Base-by-base conservation (phyloP, 805 yeast species). In the Maudiozyma bulderi region DNA sequence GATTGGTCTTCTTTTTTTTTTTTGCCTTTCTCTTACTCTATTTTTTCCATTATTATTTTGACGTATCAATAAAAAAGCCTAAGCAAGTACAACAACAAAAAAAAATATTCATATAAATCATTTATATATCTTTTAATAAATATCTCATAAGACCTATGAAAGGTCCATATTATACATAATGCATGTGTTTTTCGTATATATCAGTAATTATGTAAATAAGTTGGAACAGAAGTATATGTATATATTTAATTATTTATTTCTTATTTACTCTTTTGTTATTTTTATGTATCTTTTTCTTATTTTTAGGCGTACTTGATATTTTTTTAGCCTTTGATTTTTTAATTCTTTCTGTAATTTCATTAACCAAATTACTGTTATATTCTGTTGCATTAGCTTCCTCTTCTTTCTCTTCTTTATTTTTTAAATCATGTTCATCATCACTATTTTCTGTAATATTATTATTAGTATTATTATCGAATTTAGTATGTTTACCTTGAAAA, bases 401-500 rank as follows among this genome's bases (percentile, higher is more conserved):
- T 4, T 40, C 43, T 10, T n/a, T 30, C 8, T 33, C 33, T 14
- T 43, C 45, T 30, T n/a, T n/a, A 20, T 42, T 30, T 10, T 13
- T n/a, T 5, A 26, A 8, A 6, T 43, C 40, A 30, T 33, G n/a
- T 29, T 11, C 33, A 34, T 49, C 48, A 6, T 55, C 51, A 15
- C 65, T 69, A 3, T 58, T 60, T 33, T 48, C 48, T 3, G 55
- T 50, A 20, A 3, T 20, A 4, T 20, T 20, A 20, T 20, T 20
- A 14, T 66, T 20, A 4, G 2, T 20, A 20, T 20, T 20, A 14
- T 66, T 68, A 2, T 58, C 61, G 54, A 79, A 80, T 52, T 69
- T 76, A 0, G 76, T 78, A 54, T 79, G 84, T 44, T 68, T 76
- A 0, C 81, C 80, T 54, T 75, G 67, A 52, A 80, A 80, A 52